phyloP scores from a whole-genome alignment of 1,284 basidiomycete genomes.

The Uromyces viciae-fabae region DNA sequence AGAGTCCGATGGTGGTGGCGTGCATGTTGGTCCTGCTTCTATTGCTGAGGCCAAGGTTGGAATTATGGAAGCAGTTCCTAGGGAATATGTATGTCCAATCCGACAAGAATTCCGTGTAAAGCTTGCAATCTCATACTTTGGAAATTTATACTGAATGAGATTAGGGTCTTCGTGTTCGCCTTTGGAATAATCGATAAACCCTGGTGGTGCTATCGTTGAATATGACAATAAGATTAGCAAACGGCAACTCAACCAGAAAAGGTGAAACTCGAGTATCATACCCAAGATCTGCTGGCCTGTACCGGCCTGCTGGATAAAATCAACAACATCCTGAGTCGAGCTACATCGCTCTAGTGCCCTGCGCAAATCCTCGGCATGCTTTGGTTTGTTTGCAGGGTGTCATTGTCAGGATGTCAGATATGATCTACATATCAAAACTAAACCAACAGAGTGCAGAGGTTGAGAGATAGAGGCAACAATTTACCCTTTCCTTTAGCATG shows the following conservation, averaged over 20 bases:
- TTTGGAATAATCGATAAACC: slow-evolving; percentile 36
- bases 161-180: slow-evolving; percentile 27
- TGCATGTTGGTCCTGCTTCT: background rate
- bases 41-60: background rate
- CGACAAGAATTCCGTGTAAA: slow-evolving; percentile 33
- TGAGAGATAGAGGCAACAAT: background rate
- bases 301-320: slow-evolving; percentile 33
- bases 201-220: slow-evolving; percentile 23
- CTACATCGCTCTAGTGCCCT: slow-evolving; percentile 19
- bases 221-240: background rate
- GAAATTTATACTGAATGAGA: background rate
- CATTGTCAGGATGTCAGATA: background rate
- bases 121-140: background rate
- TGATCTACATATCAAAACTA: background rate
- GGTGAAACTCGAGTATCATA: background rate
- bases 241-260: background rate
- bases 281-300: slow-evolving; percentile 28
- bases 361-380: slow-evolving; percentile 36
- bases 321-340: slow-evolving; percentile 23
- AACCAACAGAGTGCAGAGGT: background rate
- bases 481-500: slow-evolving; percentile 88
- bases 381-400: background rate
- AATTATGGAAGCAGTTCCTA: slow-evolving; percentile 13
- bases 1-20: background rate
- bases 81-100: background rate